phyloP scores from a whole-genome alignment of 495 filamentous ascomycete species.

The Physcia stellaris region DNA sequence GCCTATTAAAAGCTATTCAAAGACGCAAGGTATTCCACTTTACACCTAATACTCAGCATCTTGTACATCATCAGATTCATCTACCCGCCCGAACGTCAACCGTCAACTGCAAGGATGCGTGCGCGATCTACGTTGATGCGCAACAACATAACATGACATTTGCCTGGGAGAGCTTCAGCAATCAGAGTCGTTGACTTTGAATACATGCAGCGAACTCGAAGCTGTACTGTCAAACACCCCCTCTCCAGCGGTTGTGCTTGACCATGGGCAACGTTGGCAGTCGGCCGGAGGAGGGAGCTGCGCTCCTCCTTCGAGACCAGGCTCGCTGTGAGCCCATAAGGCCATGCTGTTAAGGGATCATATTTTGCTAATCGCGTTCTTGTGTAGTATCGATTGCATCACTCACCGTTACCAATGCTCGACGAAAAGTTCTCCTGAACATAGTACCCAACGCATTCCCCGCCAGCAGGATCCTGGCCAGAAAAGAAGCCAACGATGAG shows the following conservation, averaged over 20 bases:
- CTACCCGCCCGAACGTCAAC: too few species aligned
- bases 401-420: conserved; percentile 64
- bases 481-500: conserved; percentile 60
- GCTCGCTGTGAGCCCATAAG: conserved; percentile 51
- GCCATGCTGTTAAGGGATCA: conserved; percentile 1
- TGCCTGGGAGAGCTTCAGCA: too few species aligned
- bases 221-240: too few species aligned
- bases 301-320: conserved; percentile 81
- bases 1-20: too few species aligned
- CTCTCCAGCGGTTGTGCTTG: background rate
- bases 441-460: conserved; percentile 84
- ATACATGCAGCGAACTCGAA: too few species aligned
- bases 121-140: too few species aligned
- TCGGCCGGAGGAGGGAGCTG: conserved; percentile 72
- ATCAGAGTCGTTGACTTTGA: too few species aligned
- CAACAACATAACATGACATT: too few species aligned
- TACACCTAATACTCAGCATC: too few species aligned
- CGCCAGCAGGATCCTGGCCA: conserved; percentile 63
- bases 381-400: conserved; percentile 78
- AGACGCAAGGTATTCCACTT: too few species aligned
- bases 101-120: too few species aligned
- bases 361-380: conserved; percentile 10
- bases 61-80: too few species aligned
- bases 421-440: conserved; percentile 56
- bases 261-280: conserved; percentile 88